Percentiles rank a stretch among this genome's conserved stretches.
Evolutionary conservation across 1,284 basidiomycete species (phyloP).

Genomic region (Coniferiporia sulphurascens): DNA sequence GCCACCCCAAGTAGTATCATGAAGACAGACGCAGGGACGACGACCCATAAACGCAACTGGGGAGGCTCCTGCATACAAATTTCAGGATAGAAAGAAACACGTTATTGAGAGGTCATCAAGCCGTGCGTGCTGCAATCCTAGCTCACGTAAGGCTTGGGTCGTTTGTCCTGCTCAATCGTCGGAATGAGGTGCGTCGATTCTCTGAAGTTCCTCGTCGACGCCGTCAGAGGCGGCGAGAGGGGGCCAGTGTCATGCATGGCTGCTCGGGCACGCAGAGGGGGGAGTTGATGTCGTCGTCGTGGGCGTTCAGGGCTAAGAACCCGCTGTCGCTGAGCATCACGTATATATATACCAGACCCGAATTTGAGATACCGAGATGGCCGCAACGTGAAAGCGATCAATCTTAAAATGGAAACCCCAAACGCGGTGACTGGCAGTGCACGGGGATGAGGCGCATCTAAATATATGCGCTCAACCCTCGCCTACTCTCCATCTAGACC

Average conservation of each 20-base stretch:
- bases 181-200: constrained; percentile 45
- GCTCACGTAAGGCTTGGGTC: constrained; percentile 42
- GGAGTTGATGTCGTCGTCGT: background rate
- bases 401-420: no score
- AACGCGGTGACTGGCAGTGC: no score
- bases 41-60: constrained; percentile 38
- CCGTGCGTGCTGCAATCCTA: constrained; percentile 2
- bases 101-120: background rate
- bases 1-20: constrained; percentile 45
- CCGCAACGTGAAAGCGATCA: no score
- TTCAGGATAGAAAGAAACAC: no score
- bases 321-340: background rate
- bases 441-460: no score
- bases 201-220: constrained; percentile 28
- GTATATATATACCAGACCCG: background rate
- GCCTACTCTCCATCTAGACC: no score
- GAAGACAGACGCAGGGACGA: constrained; percentile 35
- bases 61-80: constrained; percentile 54
- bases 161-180: constrained; percentile 28
- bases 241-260: constrained; percentile 12
- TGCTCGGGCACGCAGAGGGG: no score
- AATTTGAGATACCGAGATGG: no score
- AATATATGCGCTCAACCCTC: no score
- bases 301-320: background rate
- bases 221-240: constrained; percentile 14